A percentile compares a stretch with the other conserved stretches of the same genome.
phyloP scores from a whole-genome alignment of 2,329 filamentous ascomycete species.

The Calonectria pteridis region DNA sequence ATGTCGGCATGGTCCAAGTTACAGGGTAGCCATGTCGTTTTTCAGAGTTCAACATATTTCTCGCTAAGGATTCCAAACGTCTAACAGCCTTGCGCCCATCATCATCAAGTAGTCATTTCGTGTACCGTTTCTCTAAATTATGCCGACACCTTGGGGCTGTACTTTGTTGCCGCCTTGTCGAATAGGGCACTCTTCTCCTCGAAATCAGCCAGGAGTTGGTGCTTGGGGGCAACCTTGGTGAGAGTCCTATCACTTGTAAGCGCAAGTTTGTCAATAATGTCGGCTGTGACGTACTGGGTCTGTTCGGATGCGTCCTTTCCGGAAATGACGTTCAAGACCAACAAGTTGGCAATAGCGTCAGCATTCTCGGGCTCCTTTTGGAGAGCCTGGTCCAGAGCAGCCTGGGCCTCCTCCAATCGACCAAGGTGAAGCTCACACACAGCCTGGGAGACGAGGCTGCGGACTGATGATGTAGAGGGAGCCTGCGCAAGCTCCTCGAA shows the following conservation, averaged over 20 bases:
- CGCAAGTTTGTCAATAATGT: not conserved
- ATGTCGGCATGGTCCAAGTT: not conserved
- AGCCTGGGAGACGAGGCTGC: slow-evolving; percentile 87
- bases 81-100: slow-evolving; percentile 47
- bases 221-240: slow-evolving; percentile 71
- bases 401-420: slow-evolving; percentile 88
- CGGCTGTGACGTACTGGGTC: slow-evolving; percentile 65
- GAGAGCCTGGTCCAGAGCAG: slow-evolving; percentile 84
- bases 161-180: slow-evolving; percentile 88
- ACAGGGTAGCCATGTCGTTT: slow-evolving; percentile 22
- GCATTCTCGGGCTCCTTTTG: slow-evolving; percentile 78
- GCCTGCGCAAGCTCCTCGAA: slow-evolving; percentile 95
- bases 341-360: slow-evolving; percentile 83
- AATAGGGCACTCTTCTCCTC: slow-evolving; percentile 90
- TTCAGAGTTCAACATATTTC: slow-evolving; percentile 34
- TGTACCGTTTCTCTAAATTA: slow-evolving; percentile 37
- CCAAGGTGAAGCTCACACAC: slow-evolving; percentile 93
- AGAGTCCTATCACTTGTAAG: slow-evolving; percentile 61
- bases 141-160: slow-evolving; percentile 82
- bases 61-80: slow-evolving; percentile 39
- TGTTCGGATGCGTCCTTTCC: slow-evolving; percentile 78
- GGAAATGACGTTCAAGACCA: slow-evolving; percentile 82
- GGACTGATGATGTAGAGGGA: slow-evolving; percentile 80
- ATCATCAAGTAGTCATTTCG: slow-evolving; percentile 47
- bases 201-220: slow-evolving; percentile 79